Percentiles rank a stretch among this genome's conserved stretches.
phyloP scores from a whole-genome alignment of 2,329 filamentous ascomycete species.

The Tolypocladium guangdongense region DNA sequence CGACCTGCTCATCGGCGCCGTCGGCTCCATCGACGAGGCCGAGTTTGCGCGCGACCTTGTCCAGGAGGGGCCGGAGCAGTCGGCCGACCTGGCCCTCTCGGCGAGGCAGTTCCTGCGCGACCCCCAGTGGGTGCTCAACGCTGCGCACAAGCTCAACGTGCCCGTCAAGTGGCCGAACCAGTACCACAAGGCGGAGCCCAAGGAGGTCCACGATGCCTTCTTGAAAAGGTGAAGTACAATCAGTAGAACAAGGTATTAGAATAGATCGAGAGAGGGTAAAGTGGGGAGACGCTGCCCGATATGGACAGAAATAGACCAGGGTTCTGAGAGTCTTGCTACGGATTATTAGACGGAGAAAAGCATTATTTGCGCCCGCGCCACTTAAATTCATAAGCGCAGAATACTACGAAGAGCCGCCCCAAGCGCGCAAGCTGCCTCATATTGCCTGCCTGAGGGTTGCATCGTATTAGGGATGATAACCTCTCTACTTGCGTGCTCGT shows the following conservation, averaged over 20 bases:
- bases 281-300: no score
- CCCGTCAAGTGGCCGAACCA: constrained; percentile 64
- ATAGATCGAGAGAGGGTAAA: background rate
- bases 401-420: no score
- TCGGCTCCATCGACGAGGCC: constrained; percentile 62
- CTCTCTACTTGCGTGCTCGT: no score
- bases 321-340: no score
- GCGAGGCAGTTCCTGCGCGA: constrained; percentile 74
- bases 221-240: background rate
- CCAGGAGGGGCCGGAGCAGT: constrained; percentile 28
- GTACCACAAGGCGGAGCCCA: constrained; percentile 30
- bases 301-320: no score
- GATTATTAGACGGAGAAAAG: no score
- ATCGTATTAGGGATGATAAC: no score
- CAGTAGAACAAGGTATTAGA: no score
- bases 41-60: constrained; percentile 51
- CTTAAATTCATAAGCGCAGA: no score
- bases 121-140: constrained; percentile 64
- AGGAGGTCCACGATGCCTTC: constrained; percentile 2
- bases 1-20: constrained; percentile 56
- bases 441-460: no score
- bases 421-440: no score
- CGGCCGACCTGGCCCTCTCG: constrained; percentile 59
- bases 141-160: constrained; percentile 62
- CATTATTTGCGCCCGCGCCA: no score